phyloP scores from a whole-genome alignment of 2,329 filamentous ascomycete species.

The Colletotrichum somersetense region DNA sequence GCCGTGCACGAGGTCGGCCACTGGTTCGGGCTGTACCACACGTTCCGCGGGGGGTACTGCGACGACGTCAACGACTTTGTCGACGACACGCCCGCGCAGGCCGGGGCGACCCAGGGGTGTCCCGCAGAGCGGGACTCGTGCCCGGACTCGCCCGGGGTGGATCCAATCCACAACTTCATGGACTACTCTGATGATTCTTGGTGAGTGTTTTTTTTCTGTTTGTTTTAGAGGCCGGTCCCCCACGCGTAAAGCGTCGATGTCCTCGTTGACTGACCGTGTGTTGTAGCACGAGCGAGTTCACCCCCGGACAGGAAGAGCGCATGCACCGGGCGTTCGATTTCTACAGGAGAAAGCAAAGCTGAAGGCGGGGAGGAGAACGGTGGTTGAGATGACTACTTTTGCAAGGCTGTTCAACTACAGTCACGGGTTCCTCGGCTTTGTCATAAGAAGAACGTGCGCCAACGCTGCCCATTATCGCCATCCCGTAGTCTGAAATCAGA shows the following conservation, averaged over 20 bases:
- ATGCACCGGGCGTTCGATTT: conserved; percentile 34
- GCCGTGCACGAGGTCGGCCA: conserved; percentile 60
- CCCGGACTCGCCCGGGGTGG: conserved; percentile 48
- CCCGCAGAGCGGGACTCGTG: conserved; percentile 53
- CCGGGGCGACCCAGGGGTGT: conserved; percentile 52
- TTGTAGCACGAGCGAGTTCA: conserved; percentile 34
- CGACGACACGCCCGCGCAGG: conserved; percentile 56
- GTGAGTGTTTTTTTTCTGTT: neutral
- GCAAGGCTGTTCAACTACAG: neutral
- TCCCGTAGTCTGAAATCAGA: conserved; percentile 44
- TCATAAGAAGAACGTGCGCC: neutral
- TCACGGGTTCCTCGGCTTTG: too few species aligned
- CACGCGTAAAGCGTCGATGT: too few species aligned
- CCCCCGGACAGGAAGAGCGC: conserved; percentile 30
- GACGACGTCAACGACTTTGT: conserved; percentile 53
- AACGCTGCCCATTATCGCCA: neutral
- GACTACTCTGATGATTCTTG: conserved; percentile 55
- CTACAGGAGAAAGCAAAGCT: conserved; percentile 17
- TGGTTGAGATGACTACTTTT: neutral
- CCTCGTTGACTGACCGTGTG: neutral
- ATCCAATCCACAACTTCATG: conserved; percentile 57
- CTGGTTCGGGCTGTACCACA: conserved; percentile 63
- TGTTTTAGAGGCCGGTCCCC: neutral
- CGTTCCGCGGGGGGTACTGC: conserved; percentile 58
- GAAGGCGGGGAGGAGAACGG: neutral